Evolutionary conservation across 2,329 filamentous ascomycete genomes (phyloP), one percentile per base, ranked within the genome.

Genomic region (Tolypocladium tundrense): DNA sequence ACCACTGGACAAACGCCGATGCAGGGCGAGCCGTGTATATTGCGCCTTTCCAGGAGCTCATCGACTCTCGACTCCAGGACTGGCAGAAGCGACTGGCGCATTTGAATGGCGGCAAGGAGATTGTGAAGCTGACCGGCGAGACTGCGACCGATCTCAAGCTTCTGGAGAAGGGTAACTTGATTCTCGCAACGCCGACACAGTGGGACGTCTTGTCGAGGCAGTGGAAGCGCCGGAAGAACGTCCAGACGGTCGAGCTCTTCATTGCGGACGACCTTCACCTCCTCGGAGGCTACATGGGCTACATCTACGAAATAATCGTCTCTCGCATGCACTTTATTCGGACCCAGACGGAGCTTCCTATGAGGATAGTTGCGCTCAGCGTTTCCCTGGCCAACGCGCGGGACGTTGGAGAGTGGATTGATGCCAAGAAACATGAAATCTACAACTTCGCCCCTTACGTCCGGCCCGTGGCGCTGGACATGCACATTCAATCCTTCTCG

Each of bases 361-460:
- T 97, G 76, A 87, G 94, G 55, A 93, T 97, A 53, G 76, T 99
- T 57, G 94, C 91, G 2, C 76, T 99, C 60, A 92, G 91, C 69
- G 94, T 97, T 35, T 95, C 94, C 31, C 80, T 99, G 27, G 87
- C 94, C 6, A 97, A 97, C 69, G 92, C 93, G 54, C 85, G 91
- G 59, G 94, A 99, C 67, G 84, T 99, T 66, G 93, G 93, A 55
- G 94, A 97, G 74, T 99, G 94, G 94, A 91, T 99, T 64, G 94
- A 95, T 64, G 94, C 93, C 9, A 96, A 87, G 72, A 97, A 97
- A 77, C 94, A 99, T 70, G 96, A 94, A 54, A 96, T 96, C 62
- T 99, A 93, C 80, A 99, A 99, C 76, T 99, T 99, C 77, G 96
- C 91, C 66, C 94, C 94, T 2, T 88, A 93, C 67, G 87, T 93